Evolutionary conservation across 2,329 filamentous ascomycete genomes (phyloP).

Genomic region (Aureobasidium sp.): DNA sequence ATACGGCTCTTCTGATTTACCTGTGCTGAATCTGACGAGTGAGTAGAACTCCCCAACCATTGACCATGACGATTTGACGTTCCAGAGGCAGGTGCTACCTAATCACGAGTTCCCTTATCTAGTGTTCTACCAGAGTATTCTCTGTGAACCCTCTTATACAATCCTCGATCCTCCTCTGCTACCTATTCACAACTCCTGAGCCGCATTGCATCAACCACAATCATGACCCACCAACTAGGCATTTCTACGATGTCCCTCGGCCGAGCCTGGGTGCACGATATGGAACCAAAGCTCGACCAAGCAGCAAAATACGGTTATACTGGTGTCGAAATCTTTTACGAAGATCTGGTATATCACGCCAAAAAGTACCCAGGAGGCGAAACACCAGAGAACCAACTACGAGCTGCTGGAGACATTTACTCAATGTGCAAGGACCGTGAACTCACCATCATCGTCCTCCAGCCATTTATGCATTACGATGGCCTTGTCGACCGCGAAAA

Average conservation of each 20-base stretch:
- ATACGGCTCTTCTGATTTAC: neutral
- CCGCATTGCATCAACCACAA: conserved; percentile 7
- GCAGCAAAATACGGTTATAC: conserved; percentile 57
- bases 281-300: conserved; percentile 60
- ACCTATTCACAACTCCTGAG: neutral
- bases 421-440: conserved; percentile 48
- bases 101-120: neutral
- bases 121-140: neutral
- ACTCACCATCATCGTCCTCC: conserved; percentile 58
- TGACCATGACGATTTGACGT: neutral
- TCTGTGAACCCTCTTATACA: neutral
- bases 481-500: conserved; percentile 58
- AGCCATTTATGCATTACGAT: conserved; percentile 73
- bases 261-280: conserved; percentile 59
- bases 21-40: neutral
- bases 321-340: conserved; percentile 68
- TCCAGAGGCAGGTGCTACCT: neutral
- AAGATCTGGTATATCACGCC: conserved; percentile 61
- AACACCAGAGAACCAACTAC: conserved; percentile 40
- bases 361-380: conserved; percentile 36
- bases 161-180: neutral
- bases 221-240: conserved; percentile 50
- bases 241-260: conserved; percentile 74
- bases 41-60: neutral
- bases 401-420: conserved; percentile 51